phyloP scores from a whole-genome alignment of 306 rosid species.

The Dryas octopetala region DNA sequence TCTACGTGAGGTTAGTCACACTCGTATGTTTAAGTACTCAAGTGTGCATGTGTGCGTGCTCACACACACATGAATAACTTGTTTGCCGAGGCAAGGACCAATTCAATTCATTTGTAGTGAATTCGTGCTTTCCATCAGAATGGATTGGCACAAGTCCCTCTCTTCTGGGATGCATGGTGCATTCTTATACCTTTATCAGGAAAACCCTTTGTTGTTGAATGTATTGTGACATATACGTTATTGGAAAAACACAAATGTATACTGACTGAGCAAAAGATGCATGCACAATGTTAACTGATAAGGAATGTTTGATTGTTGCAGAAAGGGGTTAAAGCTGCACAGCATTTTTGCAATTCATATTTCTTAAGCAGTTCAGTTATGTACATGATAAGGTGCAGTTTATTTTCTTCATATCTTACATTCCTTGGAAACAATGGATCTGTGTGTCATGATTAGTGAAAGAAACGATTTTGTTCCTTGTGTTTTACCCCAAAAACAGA shows the following conservation, averaged over 20 bases:
- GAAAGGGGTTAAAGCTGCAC: constrained; percentile 85
- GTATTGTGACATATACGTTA: not conserved
- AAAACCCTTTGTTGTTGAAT: not conserved
- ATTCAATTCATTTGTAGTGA: not conserved
- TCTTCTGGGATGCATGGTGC: not conserved
- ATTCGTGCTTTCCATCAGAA: not conserved
- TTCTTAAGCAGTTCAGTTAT: constrained; percentile 87
- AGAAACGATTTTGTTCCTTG: no score
- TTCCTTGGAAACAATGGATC: not conserved
- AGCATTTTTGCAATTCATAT: constrained; percentile 69
- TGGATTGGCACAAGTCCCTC: not conserved
- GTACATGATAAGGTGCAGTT: constrained; percentile 76
- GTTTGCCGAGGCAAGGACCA: not conserved
- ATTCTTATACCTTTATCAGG: not conserved
- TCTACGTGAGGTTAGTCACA: constrained; percentile 60
- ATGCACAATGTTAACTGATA: constrained; percentile 13
- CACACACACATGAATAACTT: not conserved
- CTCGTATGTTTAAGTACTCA: constrained; percentile 14
- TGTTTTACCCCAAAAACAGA: no score
- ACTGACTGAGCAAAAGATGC: constrained; percentile 1
- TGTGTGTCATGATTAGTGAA: not conserved
- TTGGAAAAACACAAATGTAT: not conserved
- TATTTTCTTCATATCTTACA: constrained; percentile 15
- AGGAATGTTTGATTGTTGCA: constrained; percentile 40
- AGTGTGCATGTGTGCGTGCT: not conserved